These are phyloP conservation scores for Phytophthora melonis DNA, from an alignment of 352 stramenopile genomes.

Conservation along the genomic window DNA sequence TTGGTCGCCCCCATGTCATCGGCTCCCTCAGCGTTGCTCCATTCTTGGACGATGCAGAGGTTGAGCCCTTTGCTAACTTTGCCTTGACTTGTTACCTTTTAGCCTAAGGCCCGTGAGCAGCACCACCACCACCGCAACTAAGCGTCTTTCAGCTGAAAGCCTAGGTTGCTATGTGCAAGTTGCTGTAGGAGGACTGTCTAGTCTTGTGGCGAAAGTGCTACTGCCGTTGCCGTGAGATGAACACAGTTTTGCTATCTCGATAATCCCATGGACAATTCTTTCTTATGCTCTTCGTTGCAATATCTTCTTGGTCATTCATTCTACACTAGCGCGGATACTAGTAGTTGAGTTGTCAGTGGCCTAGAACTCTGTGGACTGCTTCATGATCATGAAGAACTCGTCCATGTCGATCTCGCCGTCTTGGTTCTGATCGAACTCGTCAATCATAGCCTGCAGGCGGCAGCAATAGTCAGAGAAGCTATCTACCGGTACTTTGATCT, in stretches of 20 bases:
- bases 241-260: constrained; percentile 34
- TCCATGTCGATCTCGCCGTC: constrained; percentile 92
- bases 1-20: constrained; percentile 41
- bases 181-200: constrained; percentile 27
- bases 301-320: constrained; percentile 6
- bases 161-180: constrained; percentile 20
- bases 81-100: constrained; percentile 21
- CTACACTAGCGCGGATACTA: background rate
- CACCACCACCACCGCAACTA: constrained; percentile 88
- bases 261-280: constrained; percentile 53
- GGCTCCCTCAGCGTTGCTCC: constrained; percentile 54
- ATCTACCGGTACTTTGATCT: background rate
- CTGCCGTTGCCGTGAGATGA: constrained; percentile 5
- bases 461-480: background rate
- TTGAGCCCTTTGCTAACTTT: constrained; percentile 42
- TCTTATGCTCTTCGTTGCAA: constrained; percentile 17
- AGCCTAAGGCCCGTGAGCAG: constrained; percentile 78
- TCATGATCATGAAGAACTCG: constrained; percentile 93
- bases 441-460: constrained; percentile 90
- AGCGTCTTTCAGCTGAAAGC: constrained; percentile 33
- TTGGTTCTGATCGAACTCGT: constrained; percentile 95
- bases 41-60: constrained; percentile 41
- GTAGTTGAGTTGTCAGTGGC: background rate
- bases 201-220: constrained; percentile 17
- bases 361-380: constrained; percentile 84